Base-by-base conservation (phyloP, 441 rosid species). In the Croton setiger region DNA sequence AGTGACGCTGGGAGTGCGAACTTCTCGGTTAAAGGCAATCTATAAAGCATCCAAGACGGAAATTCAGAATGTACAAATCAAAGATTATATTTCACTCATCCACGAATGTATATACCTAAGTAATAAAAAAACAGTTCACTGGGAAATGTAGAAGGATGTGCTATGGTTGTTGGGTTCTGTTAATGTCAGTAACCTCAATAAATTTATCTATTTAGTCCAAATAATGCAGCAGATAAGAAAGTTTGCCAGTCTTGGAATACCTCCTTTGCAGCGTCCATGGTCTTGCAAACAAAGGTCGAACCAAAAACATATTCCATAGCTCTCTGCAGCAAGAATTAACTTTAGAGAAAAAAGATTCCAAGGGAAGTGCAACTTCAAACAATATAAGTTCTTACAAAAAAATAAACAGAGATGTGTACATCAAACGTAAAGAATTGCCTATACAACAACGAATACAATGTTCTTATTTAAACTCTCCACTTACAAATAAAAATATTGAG, bases 231-330 rank as follows among this genome's bases (percentile, higher is more conserved):
- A 57, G 2, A 36, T 18, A 43, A 62, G 21, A 68, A 65, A 56
- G 21, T 45, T 36, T 17, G 3, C 60, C 35, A 69, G 60, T 23
- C 58, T 9, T 48, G 53, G 9, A 67, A 45, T 84, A 95, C 99
- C 96, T 92, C 94, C 80, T 95, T 88, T 59, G 99, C 99, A 70
- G 88, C 89, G 67, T 92, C 88, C 70, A 71, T 78, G 48, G 83
- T 86, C 81, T 88, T 92, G 92, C 99, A 95, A 69, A 95, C 90
- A 76, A 90, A 95, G 44, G 96, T 92, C 52, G 96, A 91, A 76
- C 99, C 98, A 81, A 92, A 92, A 74, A 92, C 93, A 78, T 84
- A 92, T 78, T 95, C 96, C 95, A 92, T 89, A 63, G 98, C 98
- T 60, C 72, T 84, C 99, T 95, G 92, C 84, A 83, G 70, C 10